These are phyloP conservation scores for Panicum virgatum DNA, from an alignment of 202 grass and related monocot species.

Conservation along the genomic window DNA sequence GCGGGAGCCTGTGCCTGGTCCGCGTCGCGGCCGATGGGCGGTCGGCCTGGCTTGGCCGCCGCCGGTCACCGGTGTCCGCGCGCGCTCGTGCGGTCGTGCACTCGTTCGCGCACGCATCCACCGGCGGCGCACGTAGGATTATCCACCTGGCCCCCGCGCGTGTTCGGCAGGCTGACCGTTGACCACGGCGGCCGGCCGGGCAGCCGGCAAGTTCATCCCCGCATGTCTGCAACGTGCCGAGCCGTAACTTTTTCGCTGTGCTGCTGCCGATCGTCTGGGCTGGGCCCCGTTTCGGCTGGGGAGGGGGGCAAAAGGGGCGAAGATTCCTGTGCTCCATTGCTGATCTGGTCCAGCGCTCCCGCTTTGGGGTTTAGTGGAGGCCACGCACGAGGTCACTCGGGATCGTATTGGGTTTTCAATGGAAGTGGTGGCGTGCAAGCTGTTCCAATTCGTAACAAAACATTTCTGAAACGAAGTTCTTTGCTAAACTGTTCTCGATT, in stretches of 20 bases:
- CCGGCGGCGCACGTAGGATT: not conserved
- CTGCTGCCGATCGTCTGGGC: not conserved
- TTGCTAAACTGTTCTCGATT: not conserved
- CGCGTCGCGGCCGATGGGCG: slow-evolving; percentile 39
- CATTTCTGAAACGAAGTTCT: not conserved
- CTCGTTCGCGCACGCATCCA: not conserved
- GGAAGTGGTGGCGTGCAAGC: slow-evolving; percentile 7
- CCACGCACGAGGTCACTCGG: slow-evolving; percentile 17
- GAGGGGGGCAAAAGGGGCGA: not conserved
- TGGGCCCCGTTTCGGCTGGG: not conserved
- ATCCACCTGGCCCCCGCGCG: not conserved
- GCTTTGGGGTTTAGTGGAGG: slow-evolving; percentile 11
- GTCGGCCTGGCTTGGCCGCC: not conserved
- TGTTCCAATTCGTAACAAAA: not conserved
- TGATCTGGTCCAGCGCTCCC: not conserved
- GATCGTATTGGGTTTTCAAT: not conserved
- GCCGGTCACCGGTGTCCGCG: not conserved
- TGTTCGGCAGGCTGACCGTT: slow-evolving; percentile 12
- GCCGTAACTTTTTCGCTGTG: not conserved
- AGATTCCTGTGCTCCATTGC: not conserved
- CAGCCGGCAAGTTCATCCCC: not conserved
- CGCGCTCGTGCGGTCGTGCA: not conserved
- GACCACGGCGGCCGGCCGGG: not conserved
- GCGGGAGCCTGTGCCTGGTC: slow-evolving; percentile 49
- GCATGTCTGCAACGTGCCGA: slow-evolving; percentile 36